phyloP scores from a whole-genome alignment of 108 stramenopile species.

The Cyclotella baltica region DNA sequence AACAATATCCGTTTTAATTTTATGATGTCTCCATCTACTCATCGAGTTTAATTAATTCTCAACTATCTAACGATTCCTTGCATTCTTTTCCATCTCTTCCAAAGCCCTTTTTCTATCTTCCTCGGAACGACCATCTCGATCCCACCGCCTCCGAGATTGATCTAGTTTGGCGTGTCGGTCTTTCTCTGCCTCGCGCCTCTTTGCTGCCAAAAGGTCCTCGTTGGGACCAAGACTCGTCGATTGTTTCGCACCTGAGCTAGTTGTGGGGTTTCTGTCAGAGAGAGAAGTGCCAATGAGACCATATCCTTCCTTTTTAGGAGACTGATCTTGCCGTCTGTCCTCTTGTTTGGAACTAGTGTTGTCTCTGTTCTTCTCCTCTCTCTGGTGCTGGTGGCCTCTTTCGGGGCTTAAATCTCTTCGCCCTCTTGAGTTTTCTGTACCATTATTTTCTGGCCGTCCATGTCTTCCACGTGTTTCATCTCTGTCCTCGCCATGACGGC shows the following conservation, averaged over 20 bases:
- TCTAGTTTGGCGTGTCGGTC: constrained; percentile 35
- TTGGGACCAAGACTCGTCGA: constrained; percentile 66
- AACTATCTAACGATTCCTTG: background rate
- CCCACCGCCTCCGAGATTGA: constrained; percentile 1
- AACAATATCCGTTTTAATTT: no score
- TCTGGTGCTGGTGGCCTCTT: background rate
- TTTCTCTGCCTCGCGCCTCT: constrained; percentile 56
- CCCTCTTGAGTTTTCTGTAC: background rate
- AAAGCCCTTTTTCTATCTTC: constrained; percentile 10
- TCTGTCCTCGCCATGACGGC: background rate
- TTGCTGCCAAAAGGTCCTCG: constrained; percentile 58
- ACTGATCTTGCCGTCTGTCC: background rate
- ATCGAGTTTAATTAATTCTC: no score
- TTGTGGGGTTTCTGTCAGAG: background rate
- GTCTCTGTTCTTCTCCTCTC: background rate
- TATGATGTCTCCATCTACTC: no score
- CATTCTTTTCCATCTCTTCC: constrained; percentile 22
- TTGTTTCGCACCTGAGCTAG: background rate
- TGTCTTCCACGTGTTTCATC: constrained; percentile 1
- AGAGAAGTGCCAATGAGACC: constrained; percentile 57
- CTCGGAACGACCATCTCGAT: background rate
- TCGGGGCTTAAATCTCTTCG: background rate
- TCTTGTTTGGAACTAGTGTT: background rate
- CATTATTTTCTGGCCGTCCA: background rate
- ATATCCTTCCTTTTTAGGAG: constrained; percentile 56